Evolutionary conservation across 139 green algal species (phyloP), one percentile per base, ranked within the genome.

Genomic region (Tetradesmus obliquus): DNA sequence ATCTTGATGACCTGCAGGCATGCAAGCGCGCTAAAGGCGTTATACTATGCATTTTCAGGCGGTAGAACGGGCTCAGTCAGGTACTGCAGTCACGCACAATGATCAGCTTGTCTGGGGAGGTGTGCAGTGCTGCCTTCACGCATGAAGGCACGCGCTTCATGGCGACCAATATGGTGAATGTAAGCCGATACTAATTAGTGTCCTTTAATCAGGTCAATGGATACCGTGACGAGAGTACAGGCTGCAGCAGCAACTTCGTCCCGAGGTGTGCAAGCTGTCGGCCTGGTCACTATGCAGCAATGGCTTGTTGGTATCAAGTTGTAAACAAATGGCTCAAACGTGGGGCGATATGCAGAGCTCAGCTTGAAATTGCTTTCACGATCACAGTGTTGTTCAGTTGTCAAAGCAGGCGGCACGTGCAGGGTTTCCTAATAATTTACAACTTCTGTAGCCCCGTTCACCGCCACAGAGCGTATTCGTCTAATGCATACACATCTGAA

Each of bases 1-100:
- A 99, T 94, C 69, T 99, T 99, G 82, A 99, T 97, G 3, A 99
- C 97, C 97, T 98, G 95, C n/a, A 45, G 12, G n/a, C 51, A n/a
- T 24, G 57, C 79, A 0, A 19, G 32, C 54, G 20, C 2, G 3
- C 17, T 22, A 24, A 81, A 45, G 19, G 60, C 2, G n/a, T 13
- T 19, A 66, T 4, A 20, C 3, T 17, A 55, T 15, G n/a, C 3
- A 17, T 55, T 13, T 20, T 19, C 8, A 57, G 6, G 45, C n/a
- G 13, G 79, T 20, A 24, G 2, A 24, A n/a, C 4, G 3, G 22
- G 84, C n/a, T 55, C 8, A 3, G 51, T 9, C 1, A 32, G 5
- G 5, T 51, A 5, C 54, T 55, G 82, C 82, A 19, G 82, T 55
- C 66, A 60, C 88, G 74, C n/a, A 92, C 89, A 57, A 92, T 92